Conservation (phyloP, 805 yeast genomes). For the Wickerhamia fluorescens region DNA sequence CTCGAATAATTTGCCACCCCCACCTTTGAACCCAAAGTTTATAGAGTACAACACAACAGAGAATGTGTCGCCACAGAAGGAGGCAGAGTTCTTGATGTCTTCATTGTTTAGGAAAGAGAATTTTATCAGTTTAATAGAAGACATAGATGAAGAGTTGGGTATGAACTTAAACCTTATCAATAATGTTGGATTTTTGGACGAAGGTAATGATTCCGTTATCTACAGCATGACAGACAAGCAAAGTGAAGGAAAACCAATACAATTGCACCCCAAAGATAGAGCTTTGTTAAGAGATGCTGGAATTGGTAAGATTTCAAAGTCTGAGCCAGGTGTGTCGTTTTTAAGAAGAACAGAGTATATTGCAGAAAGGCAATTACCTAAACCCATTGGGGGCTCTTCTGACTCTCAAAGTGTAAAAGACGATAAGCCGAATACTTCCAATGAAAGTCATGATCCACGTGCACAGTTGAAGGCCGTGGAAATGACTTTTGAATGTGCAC, state of each 20-base stretch:
- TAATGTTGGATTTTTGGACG: conserved; percentile 62
- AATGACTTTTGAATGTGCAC: conserved; percentile 62
- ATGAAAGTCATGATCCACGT: conserved; percentile 43
- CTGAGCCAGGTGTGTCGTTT: conserved; percentile 60
- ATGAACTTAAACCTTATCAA: conserved; percentile 68
- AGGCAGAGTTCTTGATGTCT: conserved; percentile 48
- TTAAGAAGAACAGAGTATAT: conserved; percentile 93
- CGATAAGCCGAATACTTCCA: conserved; percentile 20
- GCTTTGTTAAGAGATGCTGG: conserved; percentile 76
- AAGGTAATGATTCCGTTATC: conserved; percentile 42
- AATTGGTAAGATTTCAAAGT: conserved; percentile 35
- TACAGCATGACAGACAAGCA: conserved; percentile 19
- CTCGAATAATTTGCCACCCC: conserved; percentile 85
- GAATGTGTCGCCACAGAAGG: conserved; percentile 27
- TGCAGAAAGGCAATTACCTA: conserved; percentile 46
- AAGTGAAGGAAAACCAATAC: conserved; percentile 24
- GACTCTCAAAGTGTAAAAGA: conserved; percentile 16
- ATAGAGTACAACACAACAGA: conserved; percentile 45
- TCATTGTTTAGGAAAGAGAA: conserved; percentile 71
- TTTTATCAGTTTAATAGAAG: conserved; percentile 51
- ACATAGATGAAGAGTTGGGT: conserved; percentile 59
- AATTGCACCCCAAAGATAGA: conserved; percentile 72
- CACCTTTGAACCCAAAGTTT: conserved; percentile 84
- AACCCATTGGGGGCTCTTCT: conserved; percentile 9
- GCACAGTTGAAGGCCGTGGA: conserved; percentile 67